A percentile compares a stretch with the other conserved stretches of the same genome.
Conservation (phyloP, 768 basidiomycete species). For the Paxillus ammoniavirescens region DNA sequence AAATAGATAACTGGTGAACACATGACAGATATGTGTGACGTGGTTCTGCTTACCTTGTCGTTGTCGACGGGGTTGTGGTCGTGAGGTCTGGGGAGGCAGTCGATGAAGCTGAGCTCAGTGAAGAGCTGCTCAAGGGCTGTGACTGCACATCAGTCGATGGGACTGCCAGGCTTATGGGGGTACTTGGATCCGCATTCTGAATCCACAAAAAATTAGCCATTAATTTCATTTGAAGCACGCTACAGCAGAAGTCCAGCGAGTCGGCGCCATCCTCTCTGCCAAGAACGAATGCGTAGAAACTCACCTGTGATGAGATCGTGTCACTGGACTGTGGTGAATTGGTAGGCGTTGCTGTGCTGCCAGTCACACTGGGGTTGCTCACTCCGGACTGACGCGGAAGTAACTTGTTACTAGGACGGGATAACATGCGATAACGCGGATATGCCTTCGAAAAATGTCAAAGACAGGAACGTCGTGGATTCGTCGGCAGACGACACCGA, state of each 20-base stretch:
- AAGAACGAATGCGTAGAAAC: not conserved
- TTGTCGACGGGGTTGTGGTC: conserved; percentile 3
- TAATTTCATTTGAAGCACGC: too few species aligned
- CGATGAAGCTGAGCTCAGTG: not conserved
- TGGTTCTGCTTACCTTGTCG: conserved; percentile 16
- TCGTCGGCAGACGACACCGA: too few species aligned
- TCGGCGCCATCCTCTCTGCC: not conserved
- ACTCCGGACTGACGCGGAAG: not conserved
- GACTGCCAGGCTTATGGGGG: not conserved
- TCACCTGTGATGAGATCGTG: not conserved
- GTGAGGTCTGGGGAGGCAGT: not conserved
- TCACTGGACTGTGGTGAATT: not conserved
- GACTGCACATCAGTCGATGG: not conserved
- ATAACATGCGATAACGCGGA: not conserved
- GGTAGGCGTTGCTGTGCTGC: not conserved
- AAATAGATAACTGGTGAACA: not conserved
- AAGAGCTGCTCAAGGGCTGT: not conserved
- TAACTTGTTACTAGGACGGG: not conserved
- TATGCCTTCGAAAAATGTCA: not conserved
- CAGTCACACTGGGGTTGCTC: not conserved
- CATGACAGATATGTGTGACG: not conserved
- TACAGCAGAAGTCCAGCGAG: not conserved
- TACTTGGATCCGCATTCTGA: not conserved
- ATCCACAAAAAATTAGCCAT: not conserved
- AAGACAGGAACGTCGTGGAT: not conserved